A percentile compares a stretch with the other conserved stretches of the same genome.
These are phyloP conservation scores for Potentilla sterilis DNA, from an alignment of 306 rosid species.

Conservation along the genomic window DNA sequence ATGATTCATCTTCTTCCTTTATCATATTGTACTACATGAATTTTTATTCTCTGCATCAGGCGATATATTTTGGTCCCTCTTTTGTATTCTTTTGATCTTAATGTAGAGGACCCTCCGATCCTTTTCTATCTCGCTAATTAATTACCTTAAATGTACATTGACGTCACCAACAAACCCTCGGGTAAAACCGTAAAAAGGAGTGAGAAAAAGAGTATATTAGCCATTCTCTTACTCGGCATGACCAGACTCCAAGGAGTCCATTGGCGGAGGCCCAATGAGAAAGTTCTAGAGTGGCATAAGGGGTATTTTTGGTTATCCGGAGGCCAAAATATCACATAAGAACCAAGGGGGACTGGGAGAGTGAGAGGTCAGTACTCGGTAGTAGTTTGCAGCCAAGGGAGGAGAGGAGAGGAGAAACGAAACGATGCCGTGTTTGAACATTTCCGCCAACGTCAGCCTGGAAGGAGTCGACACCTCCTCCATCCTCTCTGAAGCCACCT, in stretches of 20 bases:
- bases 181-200: too few species aligned
- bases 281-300: neutral
- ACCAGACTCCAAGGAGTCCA: neutral
- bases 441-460: conserved; percentile 71
- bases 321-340: neutral
- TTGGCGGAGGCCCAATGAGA: neutral
- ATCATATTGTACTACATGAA: too few species aligned
- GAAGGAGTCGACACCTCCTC: conserved; percentile 84
- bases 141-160: too few species aligned
- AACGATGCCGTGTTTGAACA: conserved; percentile 87
- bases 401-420: neutral
- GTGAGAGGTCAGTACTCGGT: neutral
- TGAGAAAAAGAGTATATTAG: too few species aligned
- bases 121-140: too few species aligned
- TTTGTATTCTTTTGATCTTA: too few species aligned
- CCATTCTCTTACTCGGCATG: too few species aligned
- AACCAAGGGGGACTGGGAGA: neutral
- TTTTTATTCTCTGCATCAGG: too few species aligned
- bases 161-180: too few species aligned
- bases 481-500: conserved; percentile 86
- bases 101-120: too few species aligned
- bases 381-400: neutral
- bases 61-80: too few species aligned
- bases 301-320: neutral
- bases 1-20: too few species aligned